Base-by-base conservation (phyloP, 1,284 basidiomycete species). In the Apiotrichum sp. region DNA sequence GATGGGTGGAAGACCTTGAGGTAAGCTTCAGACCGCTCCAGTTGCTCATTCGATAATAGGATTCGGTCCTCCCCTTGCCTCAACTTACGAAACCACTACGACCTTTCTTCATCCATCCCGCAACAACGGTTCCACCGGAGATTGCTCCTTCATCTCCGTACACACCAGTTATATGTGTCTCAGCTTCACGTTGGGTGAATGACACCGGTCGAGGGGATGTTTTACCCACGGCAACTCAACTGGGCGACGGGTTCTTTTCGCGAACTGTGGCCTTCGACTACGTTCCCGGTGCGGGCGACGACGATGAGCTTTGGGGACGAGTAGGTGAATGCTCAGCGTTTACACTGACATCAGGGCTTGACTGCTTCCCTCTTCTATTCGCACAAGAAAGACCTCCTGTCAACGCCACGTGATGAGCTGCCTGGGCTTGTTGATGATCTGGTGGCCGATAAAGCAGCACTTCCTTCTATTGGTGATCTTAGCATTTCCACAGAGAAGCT, bases 1-100 rank as follows among this genome's bases (percentile, higher is more conserved):
- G 80, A 32, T 97, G 92, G 91, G 83, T 84, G 0, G 80, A 79
- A 3, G 86, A 84, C 71, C 83, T 98, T 3, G 59, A 72, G 46
- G 76, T 76, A 46, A 50, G 71, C 9, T 41, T 16, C n/a, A 41
- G 6, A 41, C 40, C 6, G 11, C 40, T 41, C 2, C 4, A 11
- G n/a, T 14, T n/a, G 3, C 6, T 2, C 29, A 42, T 39, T 6
- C 35, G 13, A 47, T 22, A 11, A 29, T 51, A 77, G 74, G 45
- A 54, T 0, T 77, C 76, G 2, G 66, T 70, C 6, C 63, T 78
- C 9, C 63, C 70, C 1, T 58, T 78, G 0, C 75, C 75, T 0
- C 38, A 65, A 2, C 64, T 76, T 2, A 40, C 33, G 7, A 65
- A 65, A 56, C 75, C 75, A 3, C 69, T 78, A 11, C 71, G 72